Evolutionary conservation across 257 asterid species (phyloP).

Genomic region (Capsicum chinense): DNA sequence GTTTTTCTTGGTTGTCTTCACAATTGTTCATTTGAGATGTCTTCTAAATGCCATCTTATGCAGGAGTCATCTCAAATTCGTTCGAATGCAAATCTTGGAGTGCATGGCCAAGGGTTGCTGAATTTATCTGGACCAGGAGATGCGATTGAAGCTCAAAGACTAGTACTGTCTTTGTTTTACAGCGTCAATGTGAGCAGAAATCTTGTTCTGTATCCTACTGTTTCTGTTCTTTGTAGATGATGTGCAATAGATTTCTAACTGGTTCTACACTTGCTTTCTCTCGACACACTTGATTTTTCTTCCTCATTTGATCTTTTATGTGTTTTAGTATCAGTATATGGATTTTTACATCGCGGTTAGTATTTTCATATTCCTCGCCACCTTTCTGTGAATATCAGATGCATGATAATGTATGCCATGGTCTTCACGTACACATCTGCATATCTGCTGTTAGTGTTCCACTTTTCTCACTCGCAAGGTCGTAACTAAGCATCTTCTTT

Average conservation of each 20-base stretch:
- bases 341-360: not conserved
- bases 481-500: constrained; percentile 19
- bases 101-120: constrained; percentile 93
- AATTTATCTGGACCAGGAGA: constrained; percentile 98
- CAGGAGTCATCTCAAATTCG: constrained; percentile 87
- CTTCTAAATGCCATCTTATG: constrained; percentile 11
- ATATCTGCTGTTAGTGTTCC: constrained; percentile 23
- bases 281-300: not conserved
- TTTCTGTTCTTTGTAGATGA: not conserved
- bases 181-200: constrained; percentile 75
- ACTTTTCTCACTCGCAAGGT: constrained; percentile 19
- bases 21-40: constrained; percentile 26
- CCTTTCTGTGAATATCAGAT: constrained; percentile 24
- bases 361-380: not conserved
- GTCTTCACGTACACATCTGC: not conserved
- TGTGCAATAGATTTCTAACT: constrained; percentile 4
- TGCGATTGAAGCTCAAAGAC: constrained; percentile 89
- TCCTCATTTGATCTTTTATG: not conserved
- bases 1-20: constrained; percentile 21
- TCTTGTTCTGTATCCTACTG: constrained; percentile 1
- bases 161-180: constrained; percentile 87
- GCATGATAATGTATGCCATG: not conserved
- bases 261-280: not conserved
- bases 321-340: not conserved
- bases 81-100: constrained; percentile 95